phyloP scores from a whole-genome alignment of 2,329 filamentous ascomycete species.

The Xylaria sp. region DNA sequence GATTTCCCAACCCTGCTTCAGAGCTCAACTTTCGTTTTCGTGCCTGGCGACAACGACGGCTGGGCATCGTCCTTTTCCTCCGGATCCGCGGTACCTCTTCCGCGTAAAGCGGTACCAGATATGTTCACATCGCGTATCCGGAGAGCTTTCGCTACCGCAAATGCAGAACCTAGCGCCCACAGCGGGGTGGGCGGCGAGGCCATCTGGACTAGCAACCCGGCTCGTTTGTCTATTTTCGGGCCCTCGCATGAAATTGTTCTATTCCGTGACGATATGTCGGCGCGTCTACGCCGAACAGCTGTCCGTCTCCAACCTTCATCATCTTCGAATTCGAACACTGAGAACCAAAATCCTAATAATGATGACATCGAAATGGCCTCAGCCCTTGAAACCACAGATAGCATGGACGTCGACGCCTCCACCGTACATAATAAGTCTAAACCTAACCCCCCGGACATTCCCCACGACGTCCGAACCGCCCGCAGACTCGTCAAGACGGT shows the following conservation, averaged over 20 bases:
- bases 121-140: constrained; percentile 90
- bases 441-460: constrained; percentile 42
- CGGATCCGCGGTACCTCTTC: constrained; percentile 76
- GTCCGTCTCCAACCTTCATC: constrained; percentile 71
- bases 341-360: constrained; percentile 38
- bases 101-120: constrained; percentile 79
- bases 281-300: constrained; percentile 78
- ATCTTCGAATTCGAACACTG: constrained; percentile 37
- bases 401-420: constrained; percentile 58
- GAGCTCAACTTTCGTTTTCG: constrained; percentile 86
- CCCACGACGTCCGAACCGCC: constrained; percentile 67
- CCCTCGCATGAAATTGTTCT: constrained; percentile 87
- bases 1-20: constrained; percentile 86
- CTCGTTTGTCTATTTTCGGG: constrained; percentile 84
- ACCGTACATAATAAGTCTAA: constrained; percentile 7
- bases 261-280: constrained; percentile 86
- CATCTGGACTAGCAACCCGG: constrained; percentile 90
- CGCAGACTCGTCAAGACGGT: constrained; percentile 89
- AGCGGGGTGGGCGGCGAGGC: constrained; percentile 72
- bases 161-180: constrained; percentile 69
- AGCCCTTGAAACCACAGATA: constrained; percentile 43
- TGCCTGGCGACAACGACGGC: constrained; percentile 97
- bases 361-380: constrained; percentile 51
- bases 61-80: constrained; percentile 89
- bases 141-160: constrained; percentile 81